Percentiles rank a stretch among this genome's conserved stretches.
Conservation (phyloP, 2,329 filamentous ascomycete genomes). For the Mycosphaerella sp. region DNA sequence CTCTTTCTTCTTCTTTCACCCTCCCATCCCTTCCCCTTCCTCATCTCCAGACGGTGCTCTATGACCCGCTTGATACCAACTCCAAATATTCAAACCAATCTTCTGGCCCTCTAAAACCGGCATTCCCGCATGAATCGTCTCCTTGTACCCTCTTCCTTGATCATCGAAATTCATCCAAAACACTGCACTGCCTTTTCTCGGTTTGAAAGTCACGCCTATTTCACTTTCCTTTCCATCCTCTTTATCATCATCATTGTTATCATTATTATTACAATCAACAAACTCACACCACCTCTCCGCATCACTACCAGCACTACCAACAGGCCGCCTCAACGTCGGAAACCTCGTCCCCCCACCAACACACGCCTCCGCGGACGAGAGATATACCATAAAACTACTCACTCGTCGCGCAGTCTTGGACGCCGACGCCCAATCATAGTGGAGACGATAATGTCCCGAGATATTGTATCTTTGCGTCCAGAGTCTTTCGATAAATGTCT, state of each 20-base stretch:
- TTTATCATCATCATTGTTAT: slow-evolving; percentile 25
- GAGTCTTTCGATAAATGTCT: slow-evolving; percentile 55
- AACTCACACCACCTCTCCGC: slow-evolving; percentile 50
- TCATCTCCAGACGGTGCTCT: background rate
- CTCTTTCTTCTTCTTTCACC: no score
- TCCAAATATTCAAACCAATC: slow-evolving; percentile 40
- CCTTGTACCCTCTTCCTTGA: slow-evolving; percentile 52
- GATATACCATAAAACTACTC: slow-evolving; percentile 58
- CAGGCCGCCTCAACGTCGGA: slow-evolving; percentile 46
- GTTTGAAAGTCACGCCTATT: slow-evolving; percentile 53
- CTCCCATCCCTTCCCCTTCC: background rate
- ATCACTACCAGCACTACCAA: slow-evolving; percentile 6
- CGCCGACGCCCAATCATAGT: slow-evolving; percentile 52
- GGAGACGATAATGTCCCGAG: slow-evolving; percentile 53
- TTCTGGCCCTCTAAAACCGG: slow-evolving; percentile 52
- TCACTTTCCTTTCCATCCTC: slow-evolving; percentile 26
- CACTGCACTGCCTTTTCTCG: slow-evolving; percentile 53
- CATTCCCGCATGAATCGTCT: slow-evolving; percentile 57
- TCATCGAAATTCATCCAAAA: slow-evolving; percentile 57
- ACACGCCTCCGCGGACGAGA: slow-evolving; percentile 42
- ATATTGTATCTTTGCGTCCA: slow-evolving; percentile 56
- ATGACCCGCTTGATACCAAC: slow-evolving; percentile 37
- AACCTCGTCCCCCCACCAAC: slow-evolving; percentile 58
- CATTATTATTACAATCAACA: slow-evolving; percentile 43
- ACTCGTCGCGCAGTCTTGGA: slow-evolving; percentile 37